These are phyloP conservation scores for Hypericum androsaemum DNA, from an alignment of 345 rosid genomes.

Conservation along the genomic window DNA sequence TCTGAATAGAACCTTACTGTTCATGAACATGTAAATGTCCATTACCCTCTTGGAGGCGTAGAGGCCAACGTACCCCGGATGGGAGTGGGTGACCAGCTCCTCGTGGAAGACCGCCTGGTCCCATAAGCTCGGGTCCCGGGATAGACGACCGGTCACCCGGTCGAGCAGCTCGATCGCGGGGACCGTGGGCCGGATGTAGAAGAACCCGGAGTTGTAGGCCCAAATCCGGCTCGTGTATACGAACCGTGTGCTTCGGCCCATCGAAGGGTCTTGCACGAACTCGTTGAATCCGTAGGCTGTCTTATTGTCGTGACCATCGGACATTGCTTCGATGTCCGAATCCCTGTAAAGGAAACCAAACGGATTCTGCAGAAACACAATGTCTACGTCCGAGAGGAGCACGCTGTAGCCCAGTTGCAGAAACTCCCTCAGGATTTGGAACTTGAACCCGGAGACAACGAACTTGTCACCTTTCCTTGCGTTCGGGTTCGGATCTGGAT, in stretches of 20 bases:
- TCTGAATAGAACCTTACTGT: constrained; percentile 26
- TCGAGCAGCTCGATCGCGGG: constrained; percentile 24
- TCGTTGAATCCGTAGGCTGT: constrained; percentile 20
- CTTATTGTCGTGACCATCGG: constrained; percentile 22
- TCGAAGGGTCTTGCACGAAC: constrained; percentile 19
- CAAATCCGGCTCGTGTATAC: constrained; percentile 27
- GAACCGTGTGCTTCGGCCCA: constrained; percentile 21
- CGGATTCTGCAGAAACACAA: constrained; percentile 22
- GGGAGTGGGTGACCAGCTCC: constrained; percentile 24
- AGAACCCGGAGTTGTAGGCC: constrained; percentile 23
- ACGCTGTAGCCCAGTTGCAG: constrained; percentile 24
- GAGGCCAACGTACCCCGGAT: constrained; percentile 17
- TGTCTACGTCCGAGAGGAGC: constrained; percentile 25
- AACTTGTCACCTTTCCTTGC: constrained; percentile 21
- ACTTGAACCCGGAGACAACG: constrained; percentile 22
- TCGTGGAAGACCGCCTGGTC: constrained; percentile 28
- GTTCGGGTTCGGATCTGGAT: background rate
- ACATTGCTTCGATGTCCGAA: constrained; percentile 27
- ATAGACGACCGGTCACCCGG: constrained; percentile 19
- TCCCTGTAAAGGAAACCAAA: constrained; percentile 19
- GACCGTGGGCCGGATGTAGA: constrained; percentile 26
- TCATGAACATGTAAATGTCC: constrained; percentile 24
- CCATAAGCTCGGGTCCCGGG: constrained; percentile 16
- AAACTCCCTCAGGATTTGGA: constrained; percentile 23
- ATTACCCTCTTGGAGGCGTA: constrained; percentile 23